A percentile compares a stretch with the other conserved stretches of the same genome.
Evolutionary conservation across 164 flowering plant species (phyloP).

Genomic region (Warburgia ugandensis): DNA sequence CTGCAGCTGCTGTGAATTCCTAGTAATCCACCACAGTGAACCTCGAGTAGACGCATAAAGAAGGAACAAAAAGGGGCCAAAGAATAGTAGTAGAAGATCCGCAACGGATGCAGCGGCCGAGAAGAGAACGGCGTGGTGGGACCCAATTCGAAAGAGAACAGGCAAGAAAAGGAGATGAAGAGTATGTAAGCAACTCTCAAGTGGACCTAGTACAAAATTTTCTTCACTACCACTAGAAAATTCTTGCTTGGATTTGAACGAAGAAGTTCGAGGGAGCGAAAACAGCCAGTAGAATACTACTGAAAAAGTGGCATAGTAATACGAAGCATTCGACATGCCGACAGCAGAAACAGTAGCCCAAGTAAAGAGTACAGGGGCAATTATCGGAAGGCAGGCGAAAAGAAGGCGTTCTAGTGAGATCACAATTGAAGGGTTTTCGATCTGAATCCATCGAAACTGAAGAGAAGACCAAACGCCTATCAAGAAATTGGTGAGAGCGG

Average conservation of each 20-base stretch:
- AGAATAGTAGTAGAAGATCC: slow-evolving; percentile 77
- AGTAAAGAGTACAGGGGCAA: slow-evolving; percentile 58
- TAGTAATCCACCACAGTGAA: slow-evolving; percentile 87
- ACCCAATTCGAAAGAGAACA: slow-evolving; percentile 59
- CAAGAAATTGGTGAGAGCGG: slow-evolving; percentile 62
- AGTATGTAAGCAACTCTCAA: slow-evolving; percentile 80
- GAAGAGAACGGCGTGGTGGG: slow-evolving; percentile 47
- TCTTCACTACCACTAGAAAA: slow-evolving; percentile 46
- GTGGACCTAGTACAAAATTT: slow-evolving; percentile 48
- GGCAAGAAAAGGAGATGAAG: slow-evolving; percentile 65
- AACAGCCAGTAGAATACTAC: slow-evolving; percentile 80
- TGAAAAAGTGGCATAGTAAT: slow-evolving; percentile 61
- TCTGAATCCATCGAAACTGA: slow-evolving; percentile 83
- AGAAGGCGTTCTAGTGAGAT: slow-evolving; percentile 77
- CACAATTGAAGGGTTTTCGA: slow-evolving; percentile 76
- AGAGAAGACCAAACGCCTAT: slow-evolving; percentile 91
- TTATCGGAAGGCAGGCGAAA: slow-evolving; percentile 72
- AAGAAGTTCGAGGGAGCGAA: slow-evolving; percentile 73
- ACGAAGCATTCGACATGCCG: slow-evolving; percentile 55
- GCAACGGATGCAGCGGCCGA: slow-evolving; percentile 46
- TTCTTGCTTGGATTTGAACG: slow-evolving; percentile 56
- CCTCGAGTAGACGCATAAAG: slow-evolving; percentile 85
- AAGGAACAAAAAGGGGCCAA: slow-evolving; percentile 76
- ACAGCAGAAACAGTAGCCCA: slow-evolving; percentile 86
- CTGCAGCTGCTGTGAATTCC: slow-evolving; percentile 43